phyloP scores from a whole-genome alignment of 371 early-diverging fungal species.

The Dichotomocladium elegans region DNA sequence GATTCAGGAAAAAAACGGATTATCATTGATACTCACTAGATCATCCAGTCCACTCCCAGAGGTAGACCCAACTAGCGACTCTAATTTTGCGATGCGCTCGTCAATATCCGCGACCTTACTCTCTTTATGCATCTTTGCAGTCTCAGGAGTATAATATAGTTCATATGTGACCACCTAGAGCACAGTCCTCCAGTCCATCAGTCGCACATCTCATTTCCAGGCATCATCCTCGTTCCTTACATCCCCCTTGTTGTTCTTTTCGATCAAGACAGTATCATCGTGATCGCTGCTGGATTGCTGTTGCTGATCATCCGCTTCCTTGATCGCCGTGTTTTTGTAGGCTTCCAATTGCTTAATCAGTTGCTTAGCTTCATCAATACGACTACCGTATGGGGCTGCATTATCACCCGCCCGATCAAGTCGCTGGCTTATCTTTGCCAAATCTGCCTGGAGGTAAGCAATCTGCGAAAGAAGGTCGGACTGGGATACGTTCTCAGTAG shows the following conservation, averaged over 20 bases:
- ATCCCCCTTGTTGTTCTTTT: constrained; percentile 35
- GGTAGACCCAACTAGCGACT: constrained; percentile 73
- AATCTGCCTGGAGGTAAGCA: constrained; percentile 61
- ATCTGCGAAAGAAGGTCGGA: constrained; percentile 65
- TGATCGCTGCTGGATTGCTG: neutral
- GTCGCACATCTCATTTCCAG: too few species aligned
- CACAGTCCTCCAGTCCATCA: neutral
- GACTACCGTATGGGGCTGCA: constrained; percentile 25
- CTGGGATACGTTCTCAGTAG: constrained; percentile 35
- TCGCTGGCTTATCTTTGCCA: constrained; percentile 54
- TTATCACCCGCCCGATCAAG: constrained; percentile 21
- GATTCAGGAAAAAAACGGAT: too few species aligned
- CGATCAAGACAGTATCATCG: constrained; percentile 19
- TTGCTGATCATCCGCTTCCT: constrained; percentile 1
- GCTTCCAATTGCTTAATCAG: constrained; percentile 66
- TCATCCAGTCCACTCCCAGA: constrained; percentile 54
- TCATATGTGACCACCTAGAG: constrained; percentile 69
- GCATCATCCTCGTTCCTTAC: constrained; percentile 15
- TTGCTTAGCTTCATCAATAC: constrained; percentile 51
- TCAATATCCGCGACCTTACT: constrained; percentile 69
- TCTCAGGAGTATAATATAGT: constrained; percentile 71
- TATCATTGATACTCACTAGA: constrained; percentile 22
- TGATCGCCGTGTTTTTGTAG: constrained; percentile 41
- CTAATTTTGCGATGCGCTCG: constrained; percentile 74
- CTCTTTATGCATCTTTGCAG: constrained; percentile 54